phyloP scores from a whole-genome alignment of 2,329 filamentous ascomycete genomes.

The Exophiala bonariae region DNA sequence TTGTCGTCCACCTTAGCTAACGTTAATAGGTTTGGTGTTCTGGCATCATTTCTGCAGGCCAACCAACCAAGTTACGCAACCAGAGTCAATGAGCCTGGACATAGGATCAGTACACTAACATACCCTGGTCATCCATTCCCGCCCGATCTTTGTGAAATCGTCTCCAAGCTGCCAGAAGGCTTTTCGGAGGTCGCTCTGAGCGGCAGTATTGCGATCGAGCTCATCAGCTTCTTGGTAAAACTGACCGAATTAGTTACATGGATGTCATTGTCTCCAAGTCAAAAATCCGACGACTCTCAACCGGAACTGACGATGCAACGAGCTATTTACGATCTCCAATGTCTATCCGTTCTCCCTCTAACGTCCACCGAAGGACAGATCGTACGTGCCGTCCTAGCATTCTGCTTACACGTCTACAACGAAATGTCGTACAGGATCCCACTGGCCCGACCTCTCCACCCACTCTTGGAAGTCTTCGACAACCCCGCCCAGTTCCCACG shows the following conservation, averaged over 20 bases:
- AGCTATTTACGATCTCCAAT: conserved; percentile 20
- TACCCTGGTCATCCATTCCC: conserved; percentile 17
- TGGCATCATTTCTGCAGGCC: conserved; percentile 16
- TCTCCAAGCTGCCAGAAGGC: conserved; percentile 15
- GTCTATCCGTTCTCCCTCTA: conserved; percentile 12
- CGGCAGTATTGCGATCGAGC: conserved; percentile 11
- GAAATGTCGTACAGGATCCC: conserved; percentile 15
- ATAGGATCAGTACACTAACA: conserved; percentile 17
- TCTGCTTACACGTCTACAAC: conserved; percentile 19
- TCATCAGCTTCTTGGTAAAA: conserved; percentile 17
- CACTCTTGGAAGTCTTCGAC: conserved; percentile 13
- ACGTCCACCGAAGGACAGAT: conserved; percentile 11
- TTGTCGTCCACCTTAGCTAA: background rate
- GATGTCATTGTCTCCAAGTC: background rate
- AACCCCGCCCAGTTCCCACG: conserved; percentile 3
- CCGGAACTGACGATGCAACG: conserved; percentile 18
- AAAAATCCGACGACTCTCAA: background rate
- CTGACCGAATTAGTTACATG: conserved; percentile 16
- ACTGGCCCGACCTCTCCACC: conserved; percentile 14
- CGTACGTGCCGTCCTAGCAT: conserved; percentile 12
- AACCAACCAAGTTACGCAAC: conserved; percentile 18
- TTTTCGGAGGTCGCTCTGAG: conserved; percentile 16
- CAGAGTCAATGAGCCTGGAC: conserved; percentile 16
- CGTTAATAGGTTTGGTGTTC: conserved; percentile 11
- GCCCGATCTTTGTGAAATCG: conserved; percentile 12